Percentiles rank a stretch among this genome's conserved stretches.
Conservation (phyloP, 164 flowering plant species). For the Berberis thunbergii region DNA sequence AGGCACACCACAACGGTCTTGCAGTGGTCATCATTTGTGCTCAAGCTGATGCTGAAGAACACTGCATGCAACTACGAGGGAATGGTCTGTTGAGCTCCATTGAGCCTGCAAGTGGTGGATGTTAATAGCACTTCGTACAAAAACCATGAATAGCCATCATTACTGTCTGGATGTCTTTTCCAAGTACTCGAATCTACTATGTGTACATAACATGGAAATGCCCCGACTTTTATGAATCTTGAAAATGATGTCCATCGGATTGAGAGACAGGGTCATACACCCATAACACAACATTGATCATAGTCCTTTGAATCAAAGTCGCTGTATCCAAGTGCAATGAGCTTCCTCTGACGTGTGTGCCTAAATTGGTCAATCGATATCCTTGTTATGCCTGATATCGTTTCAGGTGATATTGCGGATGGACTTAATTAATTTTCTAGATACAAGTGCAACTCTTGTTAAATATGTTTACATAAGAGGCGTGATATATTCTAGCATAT, state of each 20-base stretch:
- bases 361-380: no score
- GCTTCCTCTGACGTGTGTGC: no score
- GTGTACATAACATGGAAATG: conserved; percentile 16
- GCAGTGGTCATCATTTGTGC: conserved; percentile 84
- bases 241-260: neutral
- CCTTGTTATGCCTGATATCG: no score
- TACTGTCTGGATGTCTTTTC: neutral
- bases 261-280: neutral
- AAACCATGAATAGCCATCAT: conserved; percentile 1
- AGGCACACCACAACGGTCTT: conserved; percentile 80
- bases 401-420: no score
- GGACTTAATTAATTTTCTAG: no score
- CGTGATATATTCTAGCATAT: no score
- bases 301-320: neutral
- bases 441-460: no score
- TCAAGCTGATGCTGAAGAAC: conserved; percentile 91
- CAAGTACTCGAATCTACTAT: conserved; percentile 5
- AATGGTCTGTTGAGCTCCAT: conserved; percentile 91
- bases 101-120: conserved; percentile 80
- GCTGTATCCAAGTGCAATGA: neutral
- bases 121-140: conserved; percentile 23
- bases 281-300: neutral
- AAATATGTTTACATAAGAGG: no score
- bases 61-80: conserved; percentile 84
- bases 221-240: conserved; percentile 6